phyloP scores from a whole-genome alignment of 108 stramenopile species.

The Chaetoceros tenuissimus region DNA sequence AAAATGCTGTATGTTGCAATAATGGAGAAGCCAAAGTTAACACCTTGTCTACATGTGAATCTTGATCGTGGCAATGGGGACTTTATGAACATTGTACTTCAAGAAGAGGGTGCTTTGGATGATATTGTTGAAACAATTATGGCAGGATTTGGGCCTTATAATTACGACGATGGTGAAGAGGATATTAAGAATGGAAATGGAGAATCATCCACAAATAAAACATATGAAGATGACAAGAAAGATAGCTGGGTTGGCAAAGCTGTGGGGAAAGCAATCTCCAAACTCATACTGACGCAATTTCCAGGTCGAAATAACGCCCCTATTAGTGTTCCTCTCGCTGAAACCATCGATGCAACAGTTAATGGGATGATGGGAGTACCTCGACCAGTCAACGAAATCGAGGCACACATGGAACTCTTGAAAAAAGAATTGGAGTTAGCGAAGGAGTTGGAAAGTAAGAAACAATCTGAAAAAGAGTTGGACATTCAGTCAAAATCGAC shows the following conservation, averaged over 20 bases:
- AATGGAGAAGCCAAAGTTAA: slow-evolving; percentile 7
- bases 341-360: neutral
- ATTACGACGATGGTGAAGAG: neutral
- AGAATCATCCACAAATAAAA: neutral
- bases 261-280: neutral
- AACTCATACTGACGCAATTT: neutral
- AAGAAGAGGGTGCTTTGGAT: slow-evolving; percentile 2
- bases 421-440: slow-evolving; percentile 2
- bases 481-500: too few relatives aligned
- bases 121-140: slow-evolving; percentile 6
- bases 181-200: neutral
- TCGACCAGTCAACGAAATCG: neutral
- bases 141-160: slow-evolving; percentile 2
- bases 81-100: neutral
- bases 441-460: too few relatives aligned
- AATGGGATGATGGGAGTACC: neutral
- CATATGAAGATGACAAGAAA: neutral
- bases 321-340: neutral
- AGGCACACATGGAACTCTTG: neutral
- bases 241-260: neutral
- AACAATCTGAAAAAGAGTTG: too few relatives aligned
- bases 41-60: slow-evolving; percentile 6
- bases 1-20: slow-evolving; percentile 4
- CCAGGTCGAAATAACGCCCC: neutral
- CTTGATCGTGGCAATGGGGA: slow-evolving; percentile 5